Evolutionary conservation across 306 rosid genomes (phyloP).

Genomic region (Cicer cuneatum): DNA sequence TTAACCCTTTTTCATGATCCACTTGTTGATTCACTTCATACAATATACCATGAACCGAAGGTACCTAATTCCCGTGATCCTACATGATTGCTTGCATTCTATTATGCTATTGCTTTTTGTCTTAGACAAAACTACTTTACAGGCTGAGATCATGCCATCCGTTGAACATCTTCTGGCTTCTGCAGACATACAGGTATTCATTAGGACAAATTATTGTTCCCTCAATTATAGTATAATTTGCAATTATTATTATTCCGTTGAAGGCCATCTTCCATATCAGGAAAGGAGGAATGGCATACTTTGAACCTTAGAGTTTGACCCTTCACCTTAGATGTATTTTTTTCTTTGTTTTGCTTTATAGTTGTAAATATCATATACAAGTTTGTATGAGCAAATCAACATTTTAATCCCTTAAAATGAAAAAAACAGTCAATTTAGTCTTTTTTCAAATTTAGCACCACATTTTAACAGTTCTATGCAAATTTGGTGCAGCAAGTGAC

Average conservation of each 20-base stretch:
- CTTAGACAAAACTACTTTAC: constrained; percentile 46
- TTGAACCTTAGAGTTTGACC: neutral
- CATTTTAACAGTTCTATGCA: too few species aligned
- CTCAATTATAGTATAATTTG: constrained; percentile 32
- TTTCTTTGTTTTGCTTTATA: neutral
- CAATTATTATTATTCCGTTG: neutral
- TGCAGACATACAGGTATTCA: constrained; percentile 79
- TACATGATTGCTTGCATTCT: constrained; percentile 23
- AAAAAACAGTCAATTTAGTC: too few species aligned
- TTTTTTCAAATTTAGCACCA: too few species aligned
- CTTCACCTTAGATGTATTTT: neutral
- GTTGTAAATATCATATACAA: constrained; percentile 15
- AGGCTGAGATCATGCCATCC: constrained; percentile 95
- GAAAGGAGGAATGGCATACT: constrained; percentile 13
- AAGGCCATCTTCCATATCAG: constrained; percentile 23
- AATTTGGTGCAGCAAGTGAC: too few species aligned
- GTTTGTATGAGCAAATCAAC: neutral
- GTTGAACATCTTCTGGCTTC: constrained; percentile 78
- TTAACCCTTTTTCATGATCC: constrained; percentile 86
- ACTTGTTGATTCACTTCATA: constrained; percentile 71
- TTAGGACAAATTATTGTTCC: constrained; percentile 7
- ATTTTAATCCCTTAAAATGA: too few species aligned
- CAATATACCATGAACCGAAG: constrained; percentile 88
- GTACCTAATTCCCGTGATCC: constrained; percentile 47
- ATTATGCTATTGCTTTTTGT: constrained; percentile 38